Conservation (phyloP, 176 grass and related monocot genomes). For the Triticum urartu region DNA sequence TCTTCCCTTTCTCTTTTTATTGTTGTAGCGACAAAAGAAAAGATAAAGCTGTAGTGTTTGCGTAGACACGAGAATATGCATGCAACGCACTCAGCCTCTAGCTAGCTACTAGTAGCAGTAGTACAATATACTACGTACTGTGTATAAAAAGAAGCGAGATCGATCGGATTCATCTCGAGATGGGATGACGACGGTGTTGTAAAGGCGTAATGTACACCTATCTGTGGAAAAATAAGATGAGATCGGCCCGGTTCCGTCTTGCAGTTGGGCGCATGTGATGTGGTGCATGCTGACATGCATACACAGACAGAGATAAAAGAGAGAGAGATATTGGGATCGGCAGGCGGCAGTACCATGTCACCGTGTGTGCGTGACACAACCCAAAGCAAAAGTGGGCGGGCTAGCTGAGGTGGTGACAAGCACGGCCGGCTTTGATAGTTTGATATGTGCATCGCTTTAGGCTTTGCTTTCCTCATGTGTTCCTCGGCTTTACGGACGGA, state of each 20-base stretch:
- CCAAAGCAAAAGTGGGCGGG: slow-evolving; percentile 49
- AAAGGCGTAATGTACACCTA: slow-evolving; percentile 48
- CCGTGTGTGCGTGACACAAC: background rate
- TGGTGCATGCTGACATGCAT: background rate
- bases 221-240: slow-evolving; percentile 35
- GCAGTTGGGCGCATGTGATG: slow-evolving; percentile 58
- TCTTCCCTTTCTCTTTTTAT: background rate
- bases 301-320: background rate
- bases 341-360: background rate
- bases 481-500: slow-evolving; percentile 36
- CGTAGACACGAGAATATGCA: slow-evolving; percentile 59
- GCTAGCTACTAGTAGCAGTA: background rate
- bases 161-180: background rate
- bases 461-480: slow-evolving; percentile 48
- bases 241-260: background rate
- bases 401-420: slow-evolving; percentile 38
- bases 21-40: slow-evolving; percentile 32
- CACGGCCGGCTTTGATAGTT: slow-evolving; percentile 30
- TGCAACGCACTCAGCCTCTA: slow-evolving; percentile 44
- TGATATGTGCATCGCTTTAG: slow-evolving; percentile 46
- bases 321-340: background rate
- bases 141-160: slow-evolving; percentile 33
- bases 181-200: slow-evolving; percentile 33
- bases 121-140: background rate
- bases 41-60: slow-evolving; percentile 50